Evolutionary conservation across 202 grass and related monocot species (phyloP), one percentile per base, ranked within the genome.

Genomic region (Setaria viridis): DNA sequence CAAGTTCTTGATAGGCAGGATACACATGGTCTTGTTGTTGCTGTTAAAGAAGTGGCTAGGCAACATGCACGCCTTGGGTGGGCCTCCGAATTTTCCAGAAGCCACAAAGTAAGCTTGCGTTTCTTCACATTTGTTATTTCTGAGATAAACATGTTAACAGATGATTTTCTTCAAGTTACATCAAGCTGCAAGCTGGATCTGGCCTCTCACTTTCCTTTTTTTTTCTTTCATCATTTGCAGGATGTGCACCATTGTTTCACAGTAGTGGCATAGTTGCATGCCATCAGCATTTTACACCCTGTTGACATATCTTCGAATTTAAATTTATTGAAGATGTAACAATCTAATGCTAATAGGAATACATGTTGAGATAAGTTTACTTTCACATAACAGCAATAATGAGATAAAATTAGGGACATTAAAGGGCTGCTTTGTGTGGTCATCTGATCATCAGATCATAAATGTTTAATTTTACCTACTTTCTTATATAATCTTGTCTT

Each of bases 1-100:
- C 87, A 89, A 81, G 71, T 89, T 55, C 77, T 89, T 81, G 71
- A 89, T 81, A 81, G 71, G 71, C 34, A 76, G 34, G 87, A 89
- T 57, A 71, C 33, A 70, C 9, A 70, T n/a, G 77, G 77, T 55
- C 70, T 89, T 58, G 71, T 89, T 56, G 54, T 2, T 81, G 78
- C 46, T 63, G 35, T 85, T 81, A 37, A 70, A 81, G 37, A 16
- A 77, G 45, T 89, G 77, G 71, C 70, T 70, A 56, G 0, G 17
- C 70, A 46, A 70, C 33, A 76, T 85, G 16, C 5, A 13, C 2
- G 2, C 66, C 62, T 89, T 80, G 51, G n/a, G n/a, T 85, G 60
- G 82, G 29, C 16, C 62, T 69, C 69, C 11, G 5, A 70, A 15
- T 81, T 85, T 76, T 54, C 34, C 54, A 62, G 21, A 35, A 76